Evolutionary conservation across 2,329 filamentous ascomycete species (phyloP).

Genomic region (Elsinoe perseae): DNA sequence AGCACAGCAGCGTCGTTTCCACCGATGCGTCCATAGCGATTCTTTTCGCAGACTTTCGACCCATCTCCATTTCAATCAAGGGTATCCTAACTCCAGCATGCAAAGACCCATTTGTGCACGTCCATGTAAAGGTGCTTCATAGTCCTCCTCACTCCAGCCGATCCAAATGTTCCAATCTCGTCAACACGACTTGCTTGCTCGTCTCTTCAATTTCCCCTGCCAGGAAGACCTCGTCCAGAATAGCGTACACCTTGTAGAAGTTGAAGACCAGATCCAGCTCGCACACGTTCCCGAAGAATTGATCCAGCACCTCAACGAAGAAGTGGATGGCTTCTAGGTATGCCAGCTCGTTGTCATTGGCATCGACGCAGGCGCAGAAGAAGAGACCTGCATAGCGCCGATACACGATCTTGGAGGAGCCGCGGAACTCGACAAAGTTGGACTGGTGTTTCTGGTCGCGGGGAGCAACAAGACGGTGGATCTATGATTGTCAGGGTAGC

Average conservation of each 20-base stretch:
- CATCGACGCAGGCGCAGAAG: conserved; percentile 98
- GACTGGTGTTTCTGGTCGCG: conserved; percentile 99
- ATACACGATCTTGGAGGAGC: conserved; percentile 89
- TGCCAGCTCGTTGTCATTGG: conserved; percentile 96
- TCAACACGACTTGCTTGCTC: conserved; percentile 94
- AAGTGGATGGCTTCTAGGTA: conserved; percentile 98
- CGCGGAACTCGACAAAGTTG: conserved; percentile 94
- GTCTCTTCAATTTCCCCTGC: conserved; percentile 98
- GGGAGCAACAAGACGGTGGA: conserved; percentile 93
- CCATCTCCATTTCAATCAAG: neutral
- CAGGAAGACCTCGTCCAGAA: conserved; percentile 94
- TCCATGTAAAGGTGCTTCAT: neutral
- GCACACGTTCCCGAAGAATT: conserved; percentile 98
- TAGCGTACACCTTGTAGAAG: conserved; percentile 78
- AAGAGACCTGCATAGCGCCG: conserved; percentile 95
- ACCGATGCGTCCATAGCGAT: neutral
- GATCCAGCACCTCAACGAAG: conserved; percentile 96
- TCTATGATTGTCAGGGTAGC: conserved; percentile 41
- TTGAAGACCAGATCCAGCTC: conserved; percentile 83
- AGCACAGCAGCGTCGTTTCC: neutral
- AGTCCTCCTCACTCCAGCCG: conserved; percentile 66
- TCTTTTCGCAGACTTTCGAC: neutral
- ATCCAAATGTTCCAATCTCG: conserved; percentile 86
- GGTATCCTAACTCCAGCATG: conserved; percentile 1
- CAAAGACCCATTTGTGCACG: neutral